Conservation (phyloP, 2,329 filamentous ascomycete genomes). For the Calonectria pseudoreteaudii region DNA sequence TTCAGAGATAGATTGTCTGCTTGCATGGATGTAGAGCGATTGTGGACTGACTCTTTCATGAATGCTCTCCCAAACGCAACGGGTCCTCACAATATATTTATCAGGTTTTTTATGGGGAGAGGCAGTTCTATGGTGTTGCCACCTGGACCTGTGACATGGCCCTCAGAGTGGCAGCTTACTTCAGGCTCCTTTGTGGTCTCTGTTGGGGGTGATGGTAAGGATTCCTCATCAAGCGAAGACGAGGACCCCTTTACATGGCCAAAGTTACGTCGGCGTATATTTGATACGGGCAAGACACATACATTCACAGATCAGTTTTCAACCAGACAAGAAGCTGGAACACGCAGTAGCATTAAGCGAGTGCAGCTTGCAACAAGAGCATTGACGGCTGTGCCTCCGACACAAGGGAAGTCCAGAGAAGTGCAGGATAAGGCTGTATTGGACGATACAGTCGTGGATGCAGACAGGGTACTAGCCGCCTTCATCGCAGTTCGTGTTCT, state of each 20-base stretch:
- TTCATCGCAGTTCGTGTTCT: constrained; percentile 69
- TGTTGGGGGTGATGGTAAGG: constrained; percentile 17
- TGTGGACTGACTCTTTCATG: constrained; percentile 45
- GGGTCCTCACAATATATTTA: constrained; percentile 49
- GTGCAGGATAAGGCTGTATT: background rate
- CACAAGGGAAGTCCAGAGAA: constrained; percentile 5
- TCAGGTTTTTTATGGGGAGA: constrained; percentile 39
- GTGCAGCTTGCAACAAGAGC: constrained; percentile 45
- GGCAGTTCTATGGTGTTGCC: constrained; percentile 6
- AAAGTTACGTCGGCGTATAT: background rate
- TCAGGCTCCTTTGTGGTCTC: constrained; percentile 26
- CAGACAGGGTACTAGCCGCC: constrained; percentile 61
- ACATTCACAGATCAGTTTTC: background rate
- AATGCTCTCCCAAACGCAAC: constrained; percentile 37
- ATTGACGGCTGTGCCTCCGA: constrained; percentile 42
- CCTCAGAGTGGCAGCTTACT: constrained; percentile 41
- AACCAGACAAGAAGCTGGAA: constrained; percentile 16
- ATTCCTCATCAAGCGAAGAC: constrained; percentile 34
- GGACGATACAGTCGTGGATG: constrained; percentile 32
- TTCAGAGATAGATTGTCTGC: constrained; percentile 50
- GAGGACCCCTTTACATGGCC: constrained; percentile 33
- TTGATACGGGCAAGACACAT: background rate
- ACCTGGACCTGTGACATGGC: constrained; percentile 38
- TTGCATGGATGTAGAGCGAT: constrained; percentile 61
- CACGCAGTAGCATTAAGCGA: constrained; percentile 39